phyloP scores from a whole-genome alignment of 2,329 filamentous ascomycete species.

The Botrytis tulipae region DNA sequence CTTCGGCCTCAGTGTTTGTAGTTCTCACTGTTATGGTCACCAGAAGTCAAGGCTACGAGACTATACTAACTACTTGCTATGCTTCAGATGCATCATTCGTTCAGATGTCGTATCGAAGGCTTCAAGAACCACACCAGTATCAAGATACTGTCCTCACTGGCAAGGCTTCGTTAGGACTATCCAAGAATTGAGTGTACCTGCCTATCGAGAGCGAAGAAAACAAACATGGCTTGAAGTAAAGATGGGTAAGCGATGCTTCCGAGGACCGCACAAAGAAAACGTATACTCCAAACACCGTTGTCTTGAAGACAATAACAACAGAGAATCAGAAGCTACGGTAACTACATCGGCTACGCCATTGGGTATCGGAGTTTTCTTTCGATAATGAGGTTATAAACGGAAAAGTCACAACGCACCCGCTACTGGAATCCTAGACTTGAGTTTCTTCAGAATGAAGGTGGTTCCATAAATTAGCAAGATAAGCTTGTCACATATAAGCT shows the following conservation, averaged over 20 bases:
- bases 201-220: not conserved
- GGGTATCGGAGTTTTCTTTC: no score
- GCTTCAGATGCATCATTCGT: not conserved
- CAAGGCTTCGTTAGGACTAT: not conserved
- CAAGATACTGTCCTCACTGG: accelerated
- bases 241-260: no score
- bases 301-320: not conserved
- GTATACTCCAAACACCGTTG: not conserved
- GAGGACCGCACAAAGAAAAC: not conserved
- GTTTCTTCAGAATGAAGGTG: no score
- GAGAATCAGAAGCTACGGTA: no score
- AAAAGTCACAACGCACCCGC: no score
- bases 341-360: no score
- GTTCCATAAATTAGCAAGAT: no score
- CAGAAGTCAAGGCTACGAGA: not conserved
- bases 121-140: not conserved
- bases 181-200: accelerated
- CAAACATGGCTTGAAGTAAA: not conserved
- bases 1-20: not conserved
- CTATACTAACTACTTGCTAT: not conserved
- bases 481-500: no score
- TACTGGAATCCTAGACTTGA: no score
- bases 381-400: no score
- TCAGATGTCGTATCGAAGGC: no score
- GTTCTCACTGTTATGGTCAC: no score